phyloP scores from a whole-genome alignment of 345 rosid species.

The Odontarrhena argentea region DNA sequence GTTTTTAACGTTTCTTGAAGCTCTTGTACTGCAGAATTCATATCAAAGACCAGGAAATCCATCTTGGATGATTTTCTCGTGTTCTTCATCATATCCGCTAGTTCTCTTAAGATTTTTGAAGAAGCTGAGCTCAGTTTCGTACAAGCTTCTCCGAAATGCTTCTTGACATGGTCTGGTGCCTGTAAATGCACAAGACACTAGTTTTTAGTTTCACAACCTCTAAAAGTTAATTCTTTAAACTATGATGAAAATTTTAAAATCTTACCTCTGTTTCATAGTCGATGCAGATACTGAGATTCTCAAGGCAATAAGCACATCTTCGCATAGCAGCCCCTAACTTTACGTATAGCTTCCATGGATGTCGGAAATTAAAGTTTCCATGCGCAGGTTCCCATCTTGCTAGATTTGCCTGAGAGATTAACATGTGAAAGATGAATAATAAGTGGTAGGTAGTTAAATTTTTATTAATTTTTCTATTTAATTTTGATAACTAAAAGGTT shows the following conservation, averaged over 20 bases:
- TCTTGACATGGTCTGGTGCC: constrained; percentile 56
- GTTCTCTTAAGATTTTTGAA: constrained; percentile 53
- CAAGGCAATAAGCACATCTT: constrained; percentile 65
- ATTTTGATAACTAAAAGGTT: too few species aligned
- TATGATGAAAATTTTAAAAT: not conserved
- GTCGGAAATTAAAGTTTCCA: constrained; percentile 63
- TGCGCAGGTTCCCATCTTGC: constrained; percentile 87
- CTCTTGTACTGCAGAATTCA: constrained; percentile 59
- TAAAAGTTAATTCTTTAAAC: not conserved
- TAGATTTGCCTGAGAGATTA: constrained; percentile 52
- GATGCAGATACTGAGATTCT: constrained; percentile 52
- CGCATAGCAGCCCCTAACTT: constrained; percentile 67
- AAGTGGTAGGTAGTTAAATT: not conserved
- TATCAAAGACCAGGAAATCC: constrained; percentile 49
- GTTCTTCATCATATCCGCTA: constrained; percentile 47
- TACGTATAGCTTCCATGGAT: constrained; percentile 84
- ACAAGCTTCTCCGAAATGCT: constrained; percentile 48
- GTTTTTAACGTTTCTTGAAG: constrained; percentile 56
- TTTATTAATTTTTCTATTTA: too few species aligned
- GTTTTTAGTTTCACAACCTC: constrained; percentile 25
- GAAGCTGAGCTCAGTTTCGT: constrained; percentile 46
- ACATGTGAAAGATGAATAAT: not conserved
- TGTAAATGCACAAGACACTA: constrained; percentile 29
- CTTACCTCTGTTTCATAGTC: constrained; percentile 55
- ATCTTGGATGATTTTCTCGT: constrained; percentile 53